Evolutionary conservation across 129 eudicot species (phyloP).

Genomic region (Cynara cardunculus): DNA sequence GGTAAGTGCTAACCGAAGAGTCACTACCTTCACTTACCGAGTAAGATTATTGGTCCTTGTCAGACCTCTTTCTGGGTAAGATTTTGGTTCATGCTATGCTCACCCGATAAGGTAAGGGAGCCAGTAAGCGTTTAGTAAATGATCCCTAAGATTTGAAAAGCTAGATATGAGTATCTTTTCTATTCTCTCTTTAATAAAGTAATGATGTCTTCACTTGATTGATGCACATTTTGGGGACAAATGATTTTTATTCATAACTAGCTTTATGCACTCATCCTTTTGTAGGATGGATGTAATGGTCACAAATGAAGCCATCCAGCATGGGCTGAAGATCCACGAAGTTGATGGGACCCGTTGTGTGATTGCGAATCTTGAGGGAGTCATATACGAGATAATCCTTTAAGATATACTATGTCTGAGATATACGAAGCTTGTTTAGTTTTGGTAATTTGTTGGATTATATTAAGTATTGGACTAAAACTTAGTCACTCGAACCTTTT

Average conservation of each 20-base stretch:
- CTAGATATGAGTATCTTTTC: background rate
- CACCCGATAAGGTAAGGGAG: background rate
- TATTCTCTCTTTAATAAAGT: background rate
- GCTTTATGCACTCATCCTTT: background rate
- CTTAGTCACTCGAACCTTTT: background rate
- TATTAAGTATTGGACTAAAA: background rate
- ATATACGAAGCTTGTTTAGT: background rate
- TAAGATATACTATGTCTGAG: background rate
- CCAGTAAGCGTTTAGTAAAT: background rate
- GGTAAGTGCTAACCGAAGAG: background rate
- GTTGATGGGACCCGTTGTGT: constrained; percentile 62
- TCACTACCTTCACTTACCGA: background rate
- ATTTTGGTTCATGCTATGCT: no score
- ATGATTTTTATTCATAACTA: background rate
- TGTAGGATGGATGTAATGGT: constrained; percentile 90
- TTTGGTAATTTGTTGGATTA: background rate
- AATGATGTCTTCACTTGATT: background rate
- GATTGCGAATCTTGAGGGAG: constrained; percentile 62
- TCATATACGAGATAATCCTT: constrained; percentile 63
- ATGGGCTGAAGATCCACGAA: constrained; percentile 64
- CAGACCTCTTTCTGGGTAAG: background rate
- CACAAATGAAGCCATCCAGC: constrained; percentile 54
- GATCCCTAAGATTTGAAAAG: background rate
- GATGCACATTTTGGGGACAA: background rate
- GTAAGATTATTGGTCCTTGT: background rate